Conservation (phyloP, 768 basidiomycete genomes). For the Leccinum ochraceum region DNA sequence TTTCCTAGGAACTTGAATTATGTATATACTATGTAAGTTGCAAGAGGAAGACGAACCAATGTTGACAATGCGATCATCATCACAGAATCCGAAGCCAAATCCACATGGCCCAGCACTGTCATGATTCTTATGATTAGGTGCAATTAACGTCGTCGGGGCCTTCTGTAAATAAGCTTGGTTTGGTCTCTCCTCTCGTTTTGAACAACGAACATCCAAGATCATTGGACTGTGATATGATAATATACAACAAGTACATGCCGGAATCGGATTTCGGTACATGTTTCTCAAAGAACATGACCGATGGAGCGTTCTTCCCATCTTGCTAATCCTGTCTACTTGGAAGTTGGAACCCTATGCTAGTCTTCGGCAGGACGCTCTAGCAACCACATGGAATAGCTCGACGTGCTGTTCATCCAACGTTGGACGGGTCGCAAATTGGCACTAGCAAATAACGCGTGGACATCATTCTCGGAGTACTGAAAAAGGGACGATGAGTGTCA, state of each 20-base stretch:
- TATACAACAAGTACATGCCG: constrained; percentile 97
- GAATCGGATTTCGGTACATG: constrained; percentile 44
- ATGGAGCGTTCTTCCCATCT: constrained; percentile 81
- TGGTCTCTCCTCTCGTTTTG: not conserved
- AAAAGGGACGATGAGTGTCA: constrained; percentile 4
- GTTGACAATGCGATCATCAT: too few species aligned
- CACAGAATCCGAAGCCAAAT: too few species aligned
- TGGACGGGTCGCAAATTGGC: constrained; percentile 82
- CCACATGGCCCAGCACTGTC: too few species aligned
- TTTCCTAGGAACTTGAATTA: too few species aligned
- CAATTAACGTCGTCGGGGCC: not conserved
- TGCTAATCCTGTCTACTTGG: constrained; percentile 72
- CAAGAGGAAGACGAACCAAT: too few species aligned
- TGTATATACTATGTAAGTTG: too few species aligned
- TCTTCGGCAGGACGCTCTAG: constrained; percentile 69
- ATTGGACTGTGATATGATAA: constrained; percentile 57
- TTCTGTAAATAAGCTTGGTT: not conserved
- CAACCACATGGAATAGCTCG: constrained; percentile 84
- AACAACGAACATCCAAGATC: not conserved
- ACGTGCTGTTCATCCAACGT: constrained; percentile 75
- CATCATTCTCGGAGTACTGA: constrained; percentile 81
- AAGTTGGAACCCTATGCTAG: constrained; percentile 42
- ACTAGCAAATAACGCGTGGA: constrained; percentile 64
- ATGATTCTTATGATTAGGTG: too few species aligned
- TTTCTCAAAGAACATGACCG: constrained; percentile 81